Base-by-base conservation (phyloP, 2,329 filamentous ascomycete species). In the Fusarium sp. region DNA sequence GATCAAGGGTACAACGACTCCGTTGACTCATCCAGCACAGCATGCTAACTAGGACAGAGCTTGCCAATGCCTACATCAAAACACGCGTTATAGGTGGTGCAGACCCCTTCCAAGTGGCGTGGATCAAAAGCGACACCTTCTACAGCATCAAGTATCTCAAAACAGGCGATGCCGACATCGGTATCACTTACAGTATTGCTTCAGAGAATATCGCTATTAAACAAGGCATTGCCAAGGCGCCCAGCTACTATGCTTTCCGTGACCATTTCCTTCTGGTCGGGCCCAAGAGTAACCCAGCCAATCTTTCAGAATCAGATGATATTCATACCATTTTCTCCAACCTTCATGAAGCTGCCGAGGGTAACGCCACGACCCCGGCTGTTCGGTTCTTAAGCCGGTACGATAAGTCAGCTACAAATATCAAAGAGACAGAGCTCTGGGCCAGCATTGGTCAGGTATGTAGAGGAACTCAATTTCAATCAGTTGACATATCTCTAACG, bases 401-500 rank as follows among this genome's bases (percentile, higher is more conserved):
- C 49, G 83, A 84, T 62, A 84, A 84, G 68, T 83, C 81, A 4
- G 82, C 83, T 0, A 83, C 81, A 5, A 84, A 83, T 60, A 83
- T 84, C 49, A 83, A 83, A 59, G 83, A 84, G 51, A 79, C 80
- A 0, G 65, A 77, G 37, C 70, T 84, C 4, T 85, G 82, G 81
- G 76, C 81, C 6, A 71, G 73, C 0, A 82, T 84, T 33, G 83
- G 82, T 6, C 82, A 83, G 70, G 79, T 68, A 49, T 5, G 6
- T 5, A 22, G 6, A 5, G 0, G 15, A 5, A 7, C 17, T 7
- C 4, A 15, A 8, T 20, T n/a, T 7, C 11, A 4, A 24, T 17
- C 2, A 13, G 3, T 39, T n/a, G 3, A 6, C 9, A 28, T 56
- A 7, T 6, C 4, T 3, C 6, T 3, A 15, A 15, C 10, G 6